Evolutionary conservation across 2,329 filamentous ascomycete genomes (phyloP).

Genomic region (Didymella keratinophila): DNA sequence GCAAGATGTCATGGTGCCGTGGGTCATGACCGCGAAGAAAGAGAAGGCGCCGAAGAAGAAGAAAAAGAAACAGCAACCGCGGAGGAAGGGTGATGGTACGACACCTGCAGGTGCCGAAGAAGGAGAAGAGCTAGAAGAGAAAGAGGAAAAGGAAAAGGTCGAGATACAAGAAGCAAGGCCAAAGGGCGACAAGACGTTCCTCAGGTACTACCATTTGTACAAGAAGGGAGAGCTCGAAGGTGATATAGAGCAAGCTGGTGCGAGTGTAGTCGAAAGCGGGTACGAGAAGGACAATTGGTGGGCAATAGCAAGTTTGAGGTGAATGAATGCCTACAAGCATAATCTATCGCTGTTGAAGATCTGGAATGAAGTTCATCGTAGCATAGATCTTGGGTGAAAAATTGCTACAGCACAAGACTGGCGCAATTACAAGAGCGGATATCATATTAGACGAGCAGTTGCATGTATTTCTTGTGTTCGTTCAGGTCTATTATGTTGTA

Average conservation of each 20-base stretch:
- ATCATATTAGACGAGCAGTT: no score
- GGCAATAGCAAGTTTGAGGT: conserved; percentile 66
- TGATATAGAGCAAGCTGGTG: conserved; percentile 78
- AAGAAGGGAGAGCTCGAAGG: conserved; percentile 83
- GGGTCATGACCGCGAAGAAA: conserved; percentile 71
- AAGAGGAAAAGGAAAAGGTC: conserved; percentile 9
- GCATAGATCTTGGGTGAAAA: not conserved
- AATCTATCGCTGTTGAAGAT: not conserved
- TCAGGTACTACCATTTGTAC: conserved; percentile 96
- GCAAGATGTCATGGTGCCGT: conserved; percentile 95
- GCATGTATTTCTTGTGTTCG: no score
- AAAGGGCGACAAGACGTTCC: conserved; percentile 67
- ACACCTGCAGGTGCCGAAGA: not conserved
- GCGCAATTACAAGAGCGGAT: not conserved
- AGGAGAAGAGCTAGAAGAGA: conserved; percentile 24
- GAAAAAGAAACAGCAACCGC: conserved; percentile 27
- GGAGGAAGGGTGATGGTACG: conserved; percentile 17
- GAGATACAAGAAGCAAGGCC: conserved; percentile 21
- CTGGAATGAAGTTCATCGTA: not conserved
- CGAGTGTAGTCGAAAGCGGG: conserved; percentile 76
- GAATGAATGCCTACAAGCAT: not conserved
- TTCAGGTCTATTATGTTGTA: no score
- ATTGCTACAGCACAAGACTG: not conserved
- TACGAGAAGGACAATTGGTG: conserved; percentile 99
- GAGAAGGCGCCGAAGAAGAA: conserved; percentile 36